Base-by-base conservation (phyloP, 73 alveolate genomes). In the Paramecium octaurelia region DNA sequence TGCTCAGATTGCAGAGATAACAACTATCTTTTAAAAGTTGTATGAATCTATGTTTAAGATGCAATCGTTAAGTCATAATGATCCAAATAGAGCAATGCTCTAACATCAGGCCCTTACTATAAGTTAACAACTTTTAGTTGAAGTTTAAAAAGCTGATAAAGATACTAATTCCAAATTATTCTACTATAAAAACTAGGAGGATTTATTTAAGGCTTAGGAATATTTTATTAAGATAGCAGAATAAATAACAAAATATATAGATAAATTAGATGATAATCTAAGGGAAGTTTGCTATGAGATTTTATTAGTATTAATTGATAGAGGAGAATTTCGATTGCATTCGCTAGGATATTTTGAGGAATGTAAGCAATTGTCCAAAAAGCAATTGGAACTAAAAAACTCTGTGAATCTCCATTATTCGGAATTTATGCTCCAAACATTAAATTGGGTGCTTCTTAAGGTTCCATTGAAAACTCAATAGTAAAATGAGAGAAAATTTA, bases 311-410 rank as follows among this genome's bases (percentile, higher is more conserved):
- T 36, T 80, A 14, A 31, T 34, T 10, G 34, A 29, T 20, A 80
- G 91, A 46, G 91, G 91, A 46, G 91, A 80, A 23, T 80, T 80
- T 31, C 29, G 91, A 80, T 80, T 80, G 24, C 46, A 80, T 80
- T 48, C 46, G 0, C 44, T 80, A 46, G 91, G 91, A 44, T 80
- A 80, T 46, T 80, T 80, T 43, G 91, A 80, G 10, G 70, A 80
- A 46, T 80, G 91, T 21, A 44, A 80, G 38, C 8, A 40, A 20
- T 46, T 80, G 8, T 44, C 76, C 10, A 80, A 80, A 46, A 80
- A 46, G 18, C n/a, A 80, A 80, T 80, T 80, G 48, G 75, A 40
- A 46, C 29, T 80, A 11, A 80, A 80, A 44, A 80, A 80, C 27
- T 10, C 8, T 23, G 57, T 80, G 3, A 31, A 42, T 80, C 16